Base-by-base conservation (phyloP, 306 rosid genomes). In the Crataegus laevigata region DNA sequence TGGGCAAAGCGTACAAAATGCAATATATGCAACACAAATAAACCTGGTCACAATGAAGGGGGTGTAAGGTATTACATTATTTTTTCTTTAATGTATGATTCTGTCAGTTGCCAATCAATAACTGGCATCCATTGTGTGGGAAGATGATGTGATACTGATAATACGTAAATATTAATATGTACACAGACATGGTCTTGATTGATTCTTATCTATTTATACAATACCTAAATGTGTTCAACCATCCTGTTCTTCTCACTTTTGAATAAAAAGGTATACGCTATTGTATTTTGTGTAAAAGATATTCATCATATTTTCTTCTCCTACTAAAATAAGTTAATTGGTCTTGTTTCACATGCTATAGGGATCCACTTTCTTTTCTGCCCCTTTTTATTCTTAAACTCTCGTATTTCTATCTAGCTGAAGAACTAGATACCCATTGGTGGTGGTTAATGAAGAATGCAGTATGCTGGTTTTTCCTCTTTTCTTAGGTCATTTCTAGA, bases 1-100 rank as follows among this genome's bases (percentile, higher is more conserved):
- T 94, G 99, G 99, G 99, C 99, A 54, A 94, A 94, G 89, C 90
- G 99, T 66, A 82, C 83, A 18, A 94, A 94, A 83, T 94, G 99
- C 90, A 94, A 94, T 75, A 86, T 94, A 78, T 94, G 99, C 93
- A 94, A 94, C 85, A 94, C 99, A 26, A 94, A 94, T 69, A 94
- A 89, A 81, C 97, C 99, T 21, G 99, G 99, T 75, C 92, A 85
- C 76, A 90, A 77, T 60, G 99, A 94, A 82, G 99, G 99, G 82
- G 99, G 99, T 34, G 96, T 92, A 62, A 94, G 99, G 99, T 94
- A 89, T 82, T 67, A 29, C 75, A 59, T 77, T 8, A 72, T 57
- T 13, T 55, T 72, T 75, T 24, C 59, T 83, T 77, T 34, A 58
- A 26, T 69, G 19, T 69, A 57, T 72, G 52, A 59, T 63, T 82